A percentile compares a stretch with the other conserved stretches of the same genome.
Evolutionary conservation across 2,329 filamentous ascomycete species (phyloP).

Genomic region (Alternaria metachromatica): DNA sequence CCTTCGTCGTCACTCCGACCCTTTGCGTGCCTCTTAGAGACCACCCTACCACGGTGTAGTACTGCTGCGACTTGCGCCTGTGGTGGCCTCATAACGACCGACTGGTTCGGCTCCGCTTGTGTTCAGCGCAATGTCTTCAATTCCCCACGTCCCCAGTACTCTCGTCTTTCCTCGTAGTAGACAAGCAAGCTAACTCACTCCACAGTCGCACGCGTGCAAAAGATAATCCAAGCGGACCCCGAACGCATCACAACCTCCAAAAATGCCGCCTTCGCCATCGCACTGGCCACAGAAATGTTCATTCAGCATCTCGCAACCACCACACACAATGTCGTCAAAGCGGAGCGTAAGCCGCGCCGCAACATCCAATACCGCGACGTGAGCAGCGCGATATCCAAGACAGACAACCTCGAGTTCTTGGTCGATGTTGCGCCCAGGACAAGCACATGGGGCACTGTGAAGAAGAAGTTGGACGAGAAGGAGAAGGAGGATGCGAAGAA

Average conservation of each 20-base stretch:
- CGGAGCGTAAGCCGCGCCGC: constrained; percentile 87
- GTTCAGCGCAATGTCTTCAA: not conserved
- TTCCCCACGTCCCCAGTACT: not conserved
- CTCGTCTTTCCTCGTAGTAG: not conserved
- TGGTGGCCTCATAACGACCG: not conserved
- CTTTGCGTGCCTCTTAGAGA: not conserved
- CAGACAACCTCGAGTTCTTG: constrained; percentile 95
- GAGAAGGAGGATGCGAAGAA: constrained; percentile 17
- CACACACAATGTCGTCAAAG: constrained; percentile 84
- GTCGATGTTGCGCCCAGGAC: constrained; percentile 90
- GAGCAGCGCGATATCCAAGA: constrained; percentile 82
- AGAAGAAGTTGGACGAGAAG: constrained; percentile 62
- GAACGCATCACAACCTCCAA: constrained; percentile 85
- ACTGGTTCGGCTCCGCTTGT: not conserved
- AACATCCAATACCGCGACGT: constrained; percentile 97
- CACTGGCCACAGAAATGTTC: constrained; percentile 93
- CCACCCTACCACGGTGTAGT: not conserved
- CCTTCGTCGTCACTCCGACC: not conserved
- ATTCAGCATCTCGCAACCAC: constrained; percentile 89
- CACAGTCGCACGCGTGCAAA: constrained; percentile 90
- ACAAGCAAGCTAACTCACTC: not conserved
- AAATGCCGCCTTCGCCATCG: constrained; percentile 92
- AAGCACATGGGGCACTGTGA: constrained; percentile 78
- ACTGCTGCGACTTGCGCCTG: not conserved
- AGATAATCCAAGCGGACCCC: constrained; percentile 83